phyloP scores from a whole-genome alignment of 768 basidiomycete genomes.

The Lactifluus volemus region DNA sequence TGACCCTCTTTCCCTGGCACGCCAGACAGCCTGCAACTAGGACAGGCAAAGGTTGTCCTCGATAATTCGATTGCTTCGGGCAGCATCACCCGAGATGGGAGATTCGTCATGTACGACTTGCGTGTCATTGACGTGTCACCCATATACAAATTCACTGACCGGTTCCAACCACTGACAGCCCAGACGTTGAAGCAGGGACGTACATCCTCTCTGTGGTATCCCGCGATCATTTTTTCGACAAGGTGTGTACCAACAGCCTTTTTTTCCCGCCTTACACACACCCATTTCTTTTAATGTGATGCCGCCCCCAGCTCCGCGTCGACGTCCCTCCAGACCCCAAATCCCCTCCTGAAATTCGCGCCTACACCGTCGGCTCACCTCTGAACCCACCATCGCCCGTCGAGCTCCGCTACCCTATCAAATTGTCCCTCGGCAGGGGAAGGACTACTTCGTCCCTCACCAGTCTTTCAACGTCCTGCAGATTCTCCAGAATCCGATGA shows the following conservation, averaged over 20 bases:
- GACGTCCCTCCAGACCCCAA: constrained; percentile 43
- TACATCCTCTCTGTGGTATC: constrained; percentile 62
- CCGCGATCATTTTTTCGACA: constrained; percentile 63
- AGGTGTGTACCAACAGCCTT: constrained; percentile 33
- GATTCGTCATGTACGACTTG: constrained; percentile 54
- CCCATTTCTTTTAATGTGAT: background rate
- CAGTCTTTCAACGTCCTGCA: constrained; percentile 66
- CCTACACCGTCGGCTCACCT: constrained; percentile 63
- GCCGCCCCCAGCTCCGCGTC: constrained; percentile 46
- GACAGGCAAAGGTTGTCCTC: constrained; percentile 48
- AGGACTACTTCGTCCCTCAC: constrained; percentile 56
- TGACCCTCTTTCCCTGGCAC: constrained; percentile 8
- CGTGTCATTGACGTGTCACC: background rate
- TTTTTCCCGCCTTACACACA: background rate
- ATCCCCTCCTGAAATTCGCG: constrained; percentile 42
- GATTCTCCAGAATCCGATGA: constrained; percentile 83
- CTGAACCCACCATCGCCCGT: constrained; percentile 48
- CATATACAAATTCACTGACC: background rate
- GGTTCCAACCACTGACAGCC: constrained; percentile 32
- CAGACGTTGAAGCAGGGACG: constrained; percentile 56
- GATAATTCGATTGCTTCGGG: constrained; percentile 50
- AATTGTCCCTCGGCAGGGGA: constrained; percentile 46
- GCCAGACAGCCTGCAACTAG: constrained; percentile 32
- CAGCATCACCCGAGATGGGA: constrained; percentile 47
- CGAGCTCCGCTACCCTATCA: constrained; percentile 53